Base-by-base conservation (phyloP, 805 yeast species). In the Candida yuanshanica region DNA sequence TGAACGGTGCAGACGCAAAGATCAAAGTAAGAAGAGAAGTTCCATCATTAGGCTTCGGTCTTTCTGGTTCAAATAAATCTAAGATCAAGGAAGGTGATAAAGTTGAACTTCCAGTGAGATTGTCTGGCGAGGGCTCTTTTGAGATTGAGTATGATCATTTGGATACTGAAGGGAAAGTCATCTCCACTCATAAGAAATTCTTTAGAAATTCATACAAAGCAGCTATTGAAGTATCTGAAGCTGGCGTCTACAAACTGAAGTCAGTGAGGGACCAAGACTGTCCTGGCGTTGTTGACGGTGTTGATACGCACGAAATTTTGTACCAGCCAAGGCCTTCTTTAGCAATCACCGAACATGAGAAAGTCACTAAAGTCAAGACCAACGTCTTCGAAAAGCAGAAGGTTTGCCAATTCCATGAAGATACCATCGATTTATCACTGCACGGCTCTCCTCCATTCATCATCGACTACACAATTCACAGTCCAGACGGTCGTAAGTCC, bases 1-100 rank as follows among this genome's bases (percentile, higher is more conserved):
- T 85, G 42, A 74, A 77, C 35, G 77, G 74, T 16, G 74, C 75
- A 18, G 90, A 84, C 47, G 78, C 79, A 13, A 71, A 63, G 20
- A 66, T 93, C n/a, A 68, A 70, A 23, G 89, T 89, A 2, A 75
- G 90, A 51, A 66, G 78, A 38, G 86, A 81, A 41, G 63, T 81
- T 2, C 95, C 98, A 18, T 59, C 66, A 5, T 79, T 74, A 5
- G 64, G 65, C 2, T 75, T 79, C 49, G 63, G 66, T 35, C 57
- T 68, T 4, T 41, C 50, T 6, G 66, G 67, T n/a, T 64, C 68
- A 4, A 52, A 52, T 17, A 51, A 59, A 11, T 51, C 65, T 14
- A 63, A 63, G 27, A 69, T 83, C 20, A 78, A 79, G 16, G 83
- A 84, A 55, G 91, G 93, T 4, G 77, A 77, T 4, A 49, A 52